phyloP scores from a whole-genome alignment of 176 grass and related monocot species.

The Luzula sylvatica region DNA sequence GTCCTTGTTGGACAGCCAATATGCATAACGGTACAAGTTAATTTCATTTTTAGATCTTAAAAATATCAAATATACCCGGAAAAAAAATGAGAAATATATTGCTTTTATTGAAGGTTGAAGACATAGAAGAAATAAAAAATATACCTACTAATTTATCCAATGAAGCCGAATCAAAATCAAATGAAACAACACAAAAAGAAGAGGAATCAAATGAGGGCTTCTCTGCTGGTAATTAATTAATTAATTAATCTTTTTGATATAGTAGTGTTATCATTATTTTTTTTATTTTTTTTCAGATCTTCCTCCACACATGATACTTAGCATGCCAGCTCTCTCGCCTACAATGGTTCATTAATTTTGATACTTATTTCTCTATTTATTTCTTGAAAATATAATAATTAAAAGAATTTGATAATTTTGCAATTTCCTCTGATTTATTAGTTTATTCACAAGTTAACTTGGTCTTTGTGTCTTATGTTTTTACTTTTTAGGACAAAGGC shows the following conservation, averaged over 20 bases:
- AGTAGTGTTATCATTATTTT: slow-evolving; percentile 12
- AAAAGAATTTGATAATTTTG: slow-evolving; percentile 15
- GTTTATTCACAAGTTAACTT: not conserved
- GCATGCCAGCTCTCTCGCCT: slow-evolving; percentile 89
- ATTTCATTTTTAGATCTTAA: not conserved
- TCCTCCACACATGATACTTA: slow-evolving; percentile 67
- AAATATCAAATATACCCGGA: too few species aligned
- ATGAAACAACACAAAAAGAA: slow-evolving; percentile 23
- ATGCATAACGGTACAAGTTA: slow-evolving; percentile 72
- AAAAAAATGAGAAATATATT: not conserved
- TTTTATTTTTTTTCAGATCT: slow-evolving; percentile 37
- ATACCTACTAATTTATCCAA: slow-evolving; percentile 59
- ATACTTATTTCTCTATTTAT: not conserved
- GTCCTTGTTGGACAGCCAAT: slow-evolving; percentile 87
- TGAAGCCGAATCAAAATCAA: slow-evolving; percentile 42
- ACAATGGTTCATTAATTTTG: slow-evolving; percentile 58
- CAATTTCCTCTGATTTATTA: not conserved
- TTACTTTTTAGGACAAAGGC: slow-evolving; percentile 76
- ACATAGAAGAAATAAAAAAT: slow-evolving; percentile 56
- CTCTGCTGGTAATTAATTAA: slow-evolving; percentile 6
- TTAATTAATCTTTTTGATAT: not conserved
- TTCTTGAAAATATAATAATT: slow-evolving; percentile 9
- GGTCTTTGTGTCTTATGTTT: not conserved
- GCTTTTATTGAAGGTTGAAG: slow-evolving; percentile 61
- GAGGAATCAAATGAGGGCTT: not conserved